These are phyloP conservation scores for Quercus parvula DNA, from an alignment of 306 rosid species.

Conservation along the genomic window DNA sequence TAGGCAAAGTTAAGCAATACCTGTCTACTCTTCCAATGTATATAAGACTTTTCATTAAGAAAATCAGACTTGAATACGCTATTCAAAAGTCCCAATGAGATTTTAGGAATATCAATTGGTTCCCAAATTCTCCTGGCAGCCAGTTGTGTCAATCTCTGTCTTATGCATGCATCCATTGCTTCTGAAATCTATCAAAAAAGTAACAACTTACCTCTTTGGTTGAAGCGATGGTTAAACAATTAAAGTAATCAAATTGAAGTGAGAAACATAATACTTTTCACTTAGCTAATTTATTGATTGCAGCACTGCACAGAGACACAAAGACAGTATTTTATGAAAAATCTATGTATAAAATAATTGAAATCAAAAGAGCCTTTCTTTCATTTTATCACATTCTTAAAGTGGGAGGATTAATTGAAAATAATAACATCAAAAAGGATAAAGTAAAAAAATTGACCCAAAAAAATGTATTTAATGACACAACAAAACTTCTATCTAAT, in stretches of 20 bases:
- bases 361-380: background rate
- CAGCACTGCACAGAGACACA: background rate
- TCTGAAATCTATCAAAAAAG: constrained; percentile 48
- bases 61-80: constrained; percentile 47
- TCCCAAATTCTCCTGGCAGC: constrained; percentile 31
- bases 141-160: constrained; percentile 41
- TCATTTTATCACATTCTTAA: background rate
- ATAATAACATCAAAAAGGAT: background rate
- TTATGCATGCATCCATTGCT: constrained; percentile 43
- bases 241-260: background rate
- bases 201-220: constrained; percentile 1
- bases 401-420: background rate
- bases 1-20: constrained; percentile 19
- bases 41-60: constrained; percentile 36
- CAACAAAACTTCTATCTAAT: background rate
- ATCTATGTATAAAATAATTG: background rate
- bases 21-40: constrained; percentile 57
- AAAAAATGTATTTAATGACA: background rate
- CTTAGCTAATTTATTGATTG: background rate
- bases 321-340: background rate
- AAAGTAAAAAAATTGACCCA: background rate
- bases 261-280: background rate
- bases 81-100: constrained; percentile 45
- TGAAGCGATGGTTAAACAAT: background rate
- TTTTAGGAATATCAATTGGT: constrained; percentile 42